These are phyloP conservation scores for Cyanidium caldarium DNA, from an alignment of 23 red algal species.

Conservation along the genomic window DNA sequence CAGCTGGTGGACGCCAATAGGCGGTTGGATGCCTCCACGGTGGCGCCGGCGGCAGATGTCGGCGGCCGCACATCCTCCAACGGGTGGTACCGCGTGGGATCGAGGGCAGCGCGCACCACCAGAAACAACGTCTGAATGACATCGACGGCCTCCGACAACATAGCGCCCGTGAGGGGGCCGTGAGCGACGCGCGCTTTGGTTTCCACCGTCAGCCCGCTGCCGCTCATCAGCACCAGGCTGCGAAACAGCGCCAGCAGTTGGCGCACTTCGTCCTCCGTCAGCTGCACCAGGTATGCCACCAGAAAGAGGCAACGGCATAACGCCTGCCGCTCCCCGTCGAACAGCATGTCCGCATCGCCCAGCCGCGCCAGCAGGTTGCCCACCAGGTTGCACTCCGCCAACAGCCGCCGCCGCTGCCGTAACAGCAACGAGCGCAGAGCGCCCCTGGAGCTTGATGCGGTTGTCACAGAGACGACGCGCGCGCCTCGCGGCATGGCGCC, in stretches of 20 bases:
- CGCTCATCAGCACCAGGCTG: background rate
- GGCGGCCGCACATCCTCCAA: background rate
- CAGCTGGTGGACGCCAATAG: no score
- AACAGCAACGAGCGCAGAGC: background rate
- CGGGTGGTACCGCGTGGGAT: constrained; percentile 1
- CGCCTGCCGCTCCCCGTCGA: background rate
- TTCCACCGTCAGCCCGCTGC: background rate
- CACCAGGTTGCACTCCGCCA: background rate
- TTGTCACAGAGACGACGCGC: background rate
- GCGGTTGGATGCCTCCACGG: no score
- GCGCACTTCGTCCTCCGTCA: background rate
- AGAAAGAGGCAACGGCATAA: background rate
- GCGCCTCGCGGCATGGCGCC: background rate
- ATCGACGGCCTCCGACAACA: background rate
- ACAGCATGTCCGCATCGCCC: background rate
- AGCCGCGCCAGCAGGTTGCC: background rate
- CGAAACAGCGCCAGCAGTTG: background rate
- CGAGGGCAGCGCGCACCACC: background rate
- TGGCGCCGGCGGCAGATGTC: no score
- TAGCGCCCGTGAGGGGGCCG: background rate
- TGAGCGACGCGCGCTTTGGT: background rate
- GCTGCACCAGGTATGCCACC: background rate
- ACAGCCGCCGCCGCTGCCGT: background rate
- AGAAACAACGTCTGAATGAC: background rate
- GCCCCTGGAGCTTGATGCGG: background rate